A percentile compares a stretch with the other conserved stretches of the same genome.
These are phyloP conservation scores for Tricholoma hemisulphureum DNA, from an alignment of 768 basidiomycete species.

Conservation along the genomic window DNA sequence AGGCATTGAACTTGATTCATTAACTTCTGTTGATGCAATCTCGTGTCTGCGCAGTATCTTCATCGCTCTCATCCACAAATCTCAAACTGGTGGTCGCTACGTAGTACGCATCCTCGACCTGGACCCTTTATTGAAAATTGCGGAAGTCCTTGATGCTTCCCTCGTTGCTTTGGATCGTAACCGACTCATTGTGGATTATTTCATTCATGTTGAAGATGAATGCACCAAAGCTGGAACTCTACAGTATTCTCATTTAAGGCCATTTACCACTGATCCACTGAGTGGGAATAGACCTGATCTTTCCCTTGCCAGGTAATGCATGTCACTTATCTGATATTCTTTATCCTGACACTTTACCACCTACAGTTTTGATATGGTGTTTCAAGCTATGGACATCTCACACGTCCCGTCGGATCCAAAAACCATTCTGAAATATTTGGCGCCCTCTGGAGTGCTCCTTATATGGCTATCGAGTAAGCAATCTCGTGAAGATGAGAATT, in stretches of 20 bases:
- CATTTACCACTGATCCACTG: not conserved
- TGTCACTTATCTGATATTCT: not conserved
- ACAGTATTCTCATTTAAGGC: constrained; percentile 3
- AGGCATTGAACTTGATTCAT: not conserved
- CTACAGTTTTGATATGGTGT: not conserved
- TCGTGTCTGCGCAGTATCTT: not conserved
- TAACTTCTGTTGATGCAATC: not conserved
- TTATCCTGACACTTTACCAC: not conserved
- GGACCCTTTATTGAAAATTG: not conserved
- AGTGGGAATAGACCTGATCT: not conserved
- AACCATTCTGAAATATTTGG: constrained; percentile 7
- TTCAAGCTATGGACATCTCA: not conserved
- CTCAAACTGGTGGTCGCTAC: not conserved
- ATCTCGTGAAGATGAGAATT: not conserved
- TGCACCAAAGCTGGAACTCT: constrained; percentile 1
- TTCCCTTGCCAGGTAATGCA: not conserved
- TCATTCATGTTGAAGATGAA: constrained; percentile 5
- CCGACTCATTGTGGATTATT: constrained; percentile 2
- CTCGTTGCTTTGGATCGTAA: not conserved
- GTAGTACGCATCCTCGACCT: not conserved
- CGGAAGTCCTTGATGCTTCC: not conserved
- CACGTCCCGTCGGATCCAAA: not conserved
- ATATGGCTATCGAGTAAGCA: not conserved
- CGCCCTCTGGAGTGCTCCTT: constrained; percentile 4
- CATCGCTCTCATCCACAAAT: not conserved